Evolutionary conservation across 2,329 filamentous ascomycete genomes (phyloP).

Genomic region (Colletotrichum nymphaeae): DNA sequence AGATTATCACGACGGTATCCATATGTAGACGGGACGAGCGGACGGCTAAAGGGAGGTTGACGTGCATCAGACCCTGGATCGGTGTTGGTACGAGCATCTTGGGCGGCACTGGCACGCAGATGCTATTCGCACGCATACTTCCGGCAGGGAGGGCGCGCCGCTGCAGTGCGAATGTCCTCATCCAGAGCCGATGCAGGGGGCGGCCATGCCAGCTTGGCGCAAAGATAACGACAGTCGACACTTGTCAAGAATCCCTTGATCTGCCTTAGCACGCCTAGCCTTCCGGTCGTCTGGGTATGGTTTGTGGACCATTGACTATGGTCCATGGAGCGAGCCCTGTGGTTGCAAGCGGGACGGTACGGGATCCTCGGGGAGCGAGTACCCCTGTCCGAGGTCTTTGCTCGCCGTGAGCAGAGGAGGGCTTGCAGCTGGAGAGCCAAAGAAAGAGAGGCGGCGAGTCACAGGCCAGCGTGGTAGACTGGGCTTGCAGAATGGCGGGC

Average conservation of each 20-base stretch:
- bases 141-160: background rate
- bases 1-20: too few species aligned
- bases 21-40: background rate
- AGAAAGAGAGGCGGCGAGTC: background rate
- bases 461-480: background rate
- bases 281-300: background rate
- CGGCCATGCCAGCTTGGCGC: background rate
- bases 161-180: background rate
- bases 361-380: background rate
- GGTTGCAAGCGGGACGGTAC: background rate
- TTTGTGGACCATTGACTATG: background rate
- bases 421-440: background rate
- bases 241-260: background rate
- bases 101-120: background rate
- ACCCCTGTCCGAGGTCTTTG: too few species aligned
- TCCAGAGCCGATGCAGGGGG: background rate
- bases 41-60: background rate
- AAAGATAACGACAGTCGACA: background rate
- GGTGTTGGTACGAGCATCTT: background rate
- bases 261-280: background rate
- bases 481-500: background rate
- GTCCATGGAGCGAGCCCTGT: too few species aligned
- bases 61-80: background rate
- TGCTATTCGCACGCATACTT: background rate
- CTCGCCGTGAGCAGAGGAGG: background rate